Evolutionary conservation across 345 rosid genomes (phyloP), one percentile per base, ranked within the genome.

Genomic region (Eutrema japonicum): DNA sequence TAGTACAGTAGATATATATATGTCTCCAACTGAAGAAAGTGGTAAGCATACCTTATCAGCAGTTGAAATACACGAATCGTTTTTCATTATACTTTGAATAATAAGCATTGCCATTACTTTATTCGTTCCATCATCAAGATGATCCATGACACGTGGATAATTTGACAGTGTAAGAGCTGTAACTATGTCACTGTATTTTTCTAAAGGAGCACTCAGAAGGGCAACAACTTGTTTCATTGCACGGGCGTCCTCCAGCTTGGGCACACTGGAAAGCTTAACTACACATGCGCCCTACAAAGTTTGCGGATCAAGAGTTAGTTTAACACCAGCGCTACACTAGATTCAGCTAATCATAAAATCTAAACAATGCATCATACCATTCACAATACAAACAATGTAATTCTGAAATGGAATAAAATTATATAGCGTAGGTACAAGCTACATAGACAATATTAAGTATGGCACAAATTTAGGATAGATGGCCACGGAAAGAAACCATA

Each of bases 191-290:
- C 78, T 90, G 80, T 93, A 93, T 77, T 93, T 93, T 78, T 93
- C 96, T 74, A 93, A 40, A 11, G 98, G 98, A 73, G 98, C 96
- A 87, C 96, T 90, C 64, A 90, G 75, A 78, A 90, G 96, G 56
- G 96, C 90, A 79, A 93, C 93, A 55, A 90, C 82, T 84, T 93
- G 98, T 85, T 93, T 93, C 62, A 82, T 93, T 29, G 93, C 93
- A 75, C 83, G 83, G 73, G 81, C 77, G 65, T 93, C 96, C 74
- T 86, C 90, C 73, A 87, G 81, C 81, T 85, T 93, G 62, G 90
- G 90, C 66, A 42, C 82, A 72, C 82, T 76, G 37, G 86, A 86
- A 48, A 93, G 86, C 80, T 86, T 86, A 86, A 79, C 84, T 70
- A 83, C 89, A 80, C 96, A 90, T 69, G 89, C 92, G 14, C 96